Evolutionary conservation across 805 yeast genomes (phyloP), one percentile per base, ranked within the genome.

Genomic region (Nakazawaea ambrosiae): DNA sequence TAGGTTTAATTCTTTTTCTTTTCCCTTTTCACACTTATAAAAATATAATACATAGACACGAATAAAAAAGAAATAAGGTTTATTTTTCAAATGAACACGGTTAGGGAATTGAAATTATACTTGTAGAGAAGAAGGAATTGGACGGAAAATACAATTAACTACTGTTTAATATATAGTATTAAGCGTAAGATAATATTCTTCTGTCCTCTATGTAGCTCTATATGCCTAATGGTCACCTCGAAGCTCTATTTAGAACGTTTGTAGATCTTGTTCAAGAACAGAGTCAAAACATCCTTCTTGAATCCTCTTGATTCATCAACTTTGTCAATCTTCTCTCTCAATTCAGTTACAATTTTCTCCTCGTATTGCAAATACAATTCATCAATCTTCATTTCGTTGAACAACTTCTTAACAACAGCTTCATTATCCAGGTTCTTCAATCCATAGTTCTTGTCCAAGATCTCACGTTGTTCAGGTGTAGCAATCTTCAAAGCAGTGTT

Each of bases 301-400:
- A 92, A 84, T n/a, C 98, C 98, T 54, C 94, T 78, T 17, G 83
- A 68, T 64, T 90, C 97, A 55, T 92, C 97, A 41, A 84, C 63
- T 20, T 69, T 51, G n/a, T 71, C 72, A 46, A 92, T 92, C 57
- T 75, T 69, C 27, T 58, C 57, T 51, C 65, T 74, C 55, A 92
- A 69, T 42, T 81, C 74, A 33, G 60, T 61, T 23, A 85, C 95
- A 42, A 78, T 61, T 28, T 66, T 58, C 53, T 89, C 97, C 66
- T 92, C 98, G 61, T 90, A 92, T 40, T 78, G 76, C 33, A 68
- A 72, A 64, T 87, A 92, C 43, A 74, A 65, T 44, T 75, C 56
- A 44, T 80, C 85, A 47, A 92, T 74, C 27, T 78, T 72, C 60
- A 92, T 67, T 36, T 85, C 86, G 38, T 64, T 62, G 68, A 85